Evolutionary conservation across 768 basidiomycete genomes (phyloP).

Genomic region (Tricholoma terreum): DNA sequence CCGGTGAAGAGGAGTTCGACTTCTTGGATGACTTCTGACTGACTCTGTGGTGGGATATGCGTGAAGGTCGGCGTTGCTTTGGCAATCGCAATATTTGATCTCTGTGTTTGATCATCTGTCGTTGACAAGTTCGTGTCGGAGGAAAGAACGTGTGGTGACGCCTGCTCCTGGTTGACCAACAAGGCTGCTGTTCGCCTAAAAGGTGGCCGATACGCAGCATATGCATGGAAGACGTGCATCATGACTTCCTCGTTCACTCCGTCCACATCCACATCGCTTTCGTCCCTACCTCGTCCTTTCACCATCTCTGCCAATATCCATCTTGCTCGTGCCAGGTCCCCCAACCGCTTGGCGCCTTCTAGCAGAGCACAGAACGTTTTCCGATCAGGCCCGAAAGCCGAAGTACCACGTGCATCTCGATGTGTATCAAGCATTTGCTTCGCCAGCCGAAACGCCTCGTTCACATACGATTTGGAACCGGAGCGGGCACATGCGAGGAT

Average conservation of each 20-base stretch:
- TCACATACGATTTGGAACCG: conserved; percentile 60
- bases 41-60: conserved; percentile 68
- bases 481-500: conserved; percentile 78
- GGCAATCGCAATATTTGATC: background rate
- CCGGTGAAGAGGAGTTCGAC: conserved; percentile 60
- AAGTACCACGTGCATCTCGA: conserved; percentile 59
- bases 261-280: conserved; percentile 21
- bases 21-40: conserved; percentile 70
- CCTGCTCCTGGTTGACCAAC: conserved; percentile 28
- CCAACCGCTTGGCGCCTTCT: conserved; percentile 83
- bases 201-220: conserved; percentile 75
- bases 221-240: conserved; percentile 84
- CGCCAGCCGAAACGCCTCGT: conserved; percentile 81
- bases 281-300: conserved; percentile 26
- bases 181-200: conserved; percentile 53
- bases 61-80: conserved; percentile 29
- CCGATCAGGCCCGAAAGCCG: conserved; percentile 56
- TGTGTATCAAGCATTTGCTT: conserved; percentile 83
- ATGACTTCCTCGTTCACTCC: conserved; percentile 66
- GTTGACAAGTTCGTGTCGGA: conserved; percentile 1
- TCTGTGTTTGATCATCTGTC: conserved; percentile 3
- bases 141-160: background rate
- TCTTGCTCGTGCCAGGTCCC: conserved; percentile 77
- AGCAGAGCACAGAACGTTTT: conserved; percentile 81
- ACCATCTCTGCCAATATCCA: conserved; percentile 92